Evolutionary conservation across 768 basidiomycete genomes (phyloP), one percentile per base, ranked within the genome.

Genomic region (Collybia mongolica): DNA sequence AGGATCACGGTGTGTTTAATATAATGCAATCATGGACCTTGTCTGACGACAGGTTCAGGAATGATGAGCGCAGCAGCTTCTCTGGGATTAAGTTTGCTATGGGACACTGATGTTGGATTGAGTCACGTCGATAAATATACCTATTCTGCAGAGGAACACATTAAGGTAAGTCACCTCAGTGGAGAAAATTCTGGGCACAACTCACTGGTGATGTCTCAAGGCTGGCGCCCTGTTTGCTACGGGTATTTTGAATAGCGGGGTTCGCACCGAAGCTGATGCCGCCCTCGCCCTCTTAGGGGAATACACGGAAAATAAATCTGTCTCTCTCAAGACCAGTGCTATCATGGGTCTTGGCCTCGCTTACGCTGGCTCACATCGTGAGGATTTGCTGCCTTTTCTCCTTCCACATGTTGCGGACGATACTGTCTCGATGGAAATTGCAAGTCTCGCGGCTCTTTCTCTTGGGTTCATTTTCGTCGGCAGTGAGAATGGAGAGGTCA

Each of bases 51-150:
- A 5, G 38, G 56, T 23, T 1, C 54, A 92, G 90, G 90, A 46
- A 98, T 98, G 93, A 86, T 96, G 80, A 92, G 90, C 52, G 97
- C 97, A 19, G 86, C 95, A 22, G 97, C 97, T 3, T 95, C 92
- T 48, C 77, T 99, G 47, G 97, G 97, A 17, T 75, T 98, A 38
- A 89, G 88, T 70, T 74, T 98, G 54, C 74, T 99, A 1, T 99
- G 97, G 97, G 94, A 98, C 63, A 91, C 91, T 7, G 97, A 98
- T 50, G 80, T 90, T 49, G 97, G 97, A 59, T 77, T 98, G 36
- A 87, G 84, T 61, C 93, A 96, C 56, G 87, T 98, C 57, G 97
- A 99, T 75, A 97, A 93, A 68, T 98, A 98, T 72, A 92, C 95
- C 19, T 98, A 98, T 65, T 94, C 93, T 0, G 72, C 90, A 1